Base-by-base conservation (phyloP, 192 early-diverging fungal species). In the Linnemannia elongata region DNA sequence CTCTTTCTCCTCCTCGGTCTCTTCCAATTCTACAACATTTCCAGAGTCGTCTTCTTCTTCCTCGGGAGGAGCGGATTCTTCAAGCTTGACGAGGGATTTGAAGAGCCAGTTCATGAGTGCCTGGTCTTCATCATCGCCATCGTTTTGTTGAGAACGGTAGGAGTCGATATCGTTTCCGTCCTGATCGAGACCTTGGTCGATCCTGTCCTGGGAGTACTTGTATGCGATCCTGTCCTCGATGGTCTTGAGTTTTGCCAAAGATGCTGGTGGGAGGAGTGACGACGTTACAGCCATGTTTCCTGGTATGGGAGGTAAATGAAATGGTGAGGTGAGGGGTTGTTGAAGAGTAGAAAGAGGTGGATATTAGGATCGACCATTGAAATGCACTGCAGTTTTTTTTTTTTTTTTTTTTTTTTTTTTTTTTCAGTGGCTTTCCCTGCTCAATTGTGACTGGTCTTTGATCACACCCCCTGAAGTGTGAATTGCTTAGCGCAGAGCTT, bases 131-230 rank as follows among this genome's bases (percentile, higher is more conserved):
- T 75, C 44, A 6, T 81, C 77, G 17, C 78, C 80, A 5, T 69
- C 36, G 0, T 74, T 39, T 79, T 22, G 66, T 39, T 24, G 44
- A 47, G 57, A 69, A 41, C 13, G 81, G 47, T n/a, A 54, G 24
- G 44, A 30, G 30, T 81, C 79, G 76, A 87, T 77, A 6, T 87
- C 85, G 54, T 87, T 87, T 6, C 85, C 85, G 30, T 87, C 85
- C 41, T 87, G 72, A 71, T 87, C 85, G 44, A 87, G 66, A 2
- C 79, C 85, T 60, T 87, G 85, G 45, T 87, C 85, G 45, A 87
- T 87, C 73, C 85, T 45, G 63, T 87, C 85, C 68, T 87, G 85
- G 15, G 85, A 87, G 45, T 87, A 87, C 54, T 87, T 87, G 80
- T 87, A 87, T 18, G 47, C 33, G 76, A 87, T 81, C 52, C 79